phyloP scores from a whole-genome alignment of 257 asterid genomes.

The Sherardia arvensis region DNA sequence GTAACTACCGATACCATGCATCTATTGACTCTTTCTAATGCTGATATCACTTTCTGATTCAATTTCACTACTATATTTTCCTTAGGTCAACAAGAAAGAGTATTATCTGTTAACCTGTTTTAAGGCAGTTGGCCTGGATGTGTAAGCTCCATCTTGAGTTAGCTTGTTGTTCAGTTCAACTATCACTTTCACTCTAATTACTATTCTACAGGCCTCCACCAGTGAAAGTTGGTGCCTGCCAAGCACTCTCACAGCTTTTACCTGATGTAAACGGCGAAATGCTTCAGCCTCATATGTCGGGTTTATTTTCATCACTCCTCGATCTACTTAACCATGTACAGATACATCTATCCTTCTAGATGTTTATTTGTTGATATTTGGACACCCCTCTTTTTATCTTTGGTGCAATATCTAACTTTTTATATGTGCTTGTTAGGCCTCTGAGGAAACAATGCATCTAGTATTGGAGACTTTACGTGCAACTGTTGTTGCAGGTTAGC shows the following conservation, averaged over 20 bases:
- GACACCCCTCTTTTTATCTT: slow-evolving; percentile 8
- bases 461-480: slow-evolving; percentile 91
- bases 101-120: slow-evolving; percentile 65
- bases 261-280: slow-evolving; percentile 56
- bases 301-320: slow-evolving; percentile 64
- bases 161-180: slow-evolving; percentile 5
- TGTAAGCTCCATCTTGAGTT: slow-evolving; percentile 42
- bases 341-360: not conserved
- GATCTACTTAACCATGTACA: slow-evolving; percentile 85
- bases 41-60: slow-evolving; percentile 8
- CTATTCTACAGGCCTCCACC: slow-evolving; percentile 64
- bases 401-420: slow-evolving; percentile 12
- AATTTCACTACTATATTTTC: slow-evolving; percentile 19
- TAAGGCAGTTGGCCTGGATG: slow-evolving; percentile 81
- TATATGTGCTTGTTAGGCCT: slow-evolving; percentile 55
- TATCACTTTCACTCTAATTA: slow-evolving; percentile 6
- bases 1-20: slow-evolving; percentile 26
- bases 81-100: slow-evolving; percentile 71
- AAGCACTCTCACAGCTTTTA: slow-evolving; percentile 80
- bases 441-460: slow-evolving; percentile 97
- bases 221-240: slow-evolving; percentile 94
- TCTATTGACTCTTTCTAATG: not conserved
- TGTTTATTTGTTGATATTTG: not conserved
- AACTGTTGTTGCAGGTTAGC: slow-evolving; percentile 78
- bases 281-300: slow-evolving; percentile 57